phyloP scores from a whole-genome alignment of 495 filamentous ascomycete species.

The Annulohypoxylon moriforme region DNA sequence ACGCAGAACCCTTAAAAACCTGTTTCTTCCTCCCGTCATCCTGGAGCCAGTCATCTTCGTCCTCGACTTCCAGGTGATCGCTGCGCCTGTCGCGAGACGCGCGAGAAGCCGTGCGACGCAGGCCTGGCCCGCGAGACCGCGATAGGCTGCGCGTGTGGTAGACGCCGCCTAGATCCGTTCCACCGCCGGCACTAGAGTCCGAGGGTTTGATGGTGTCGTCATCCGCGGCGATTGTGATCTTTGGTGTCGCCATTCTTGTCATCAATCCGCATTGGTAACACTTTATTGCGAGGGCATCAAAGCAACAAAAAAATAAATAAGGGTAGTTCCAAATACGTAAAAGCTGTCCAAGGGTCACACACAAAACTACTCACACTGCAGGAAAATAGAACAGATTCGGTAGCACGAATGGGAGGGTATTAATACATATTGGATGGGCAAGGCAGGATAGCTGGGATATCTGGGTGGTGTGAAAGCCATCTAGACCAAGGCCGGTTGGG shows the following conservation, averaged over 20 bases:
- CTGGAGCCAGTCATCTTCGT: slow-evolving; percentile 54
- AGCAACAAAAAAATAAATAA: neutral
- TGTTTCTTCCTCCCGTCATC: slow-evolving; percentile 54
- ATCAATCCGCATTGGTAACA: slow-evolving; percentile 8
- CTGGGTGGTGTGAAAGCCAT: neutral
- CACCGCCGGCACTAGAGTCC: neutral
- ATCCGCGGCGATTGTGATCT: slow-evolving; percentile 42
- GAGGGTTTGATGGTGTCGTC: slow-evolving; percentile 37
- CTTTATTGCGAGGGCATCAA: slow-evolving; percentile 7
- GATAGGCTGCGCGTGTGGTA: slow-evolving; percentile 54
- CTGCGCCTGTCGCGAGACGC: slow-evolving; percentile 37
- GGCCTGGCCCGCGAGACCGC: slow-evolving; percentile 32
- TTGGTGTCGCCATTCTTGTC: slow-evolving; percentile 23
- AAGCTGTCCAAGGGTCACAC: slow-evolving; percentile 1
- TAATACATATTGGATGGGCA: slow-evolving; percentile 28
- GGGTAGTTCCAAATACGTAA: slow-evolving; percentile 10
- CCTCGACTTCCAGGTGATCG: slow-evolving; percentile 50
- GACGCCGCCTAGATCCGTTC: slow-evolving; percentile 49
- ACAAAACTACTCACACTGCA: neutral
- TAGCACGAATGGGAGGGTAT: slow-evolving; percentile 10
- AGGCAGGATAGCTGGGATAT: neutral
- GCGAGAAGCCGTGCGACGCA: slow-evolving; percentile 44
- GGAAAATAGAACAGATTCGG: neutral
- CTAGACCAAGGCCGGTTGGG: slow-evolving; percentile 15
- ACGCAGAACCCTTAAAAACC: slow-evolving; percentile 55